Evolutionary conservation across 2,329 filamentous ascomycete genomes (phyloP), one percentile per base, ranked within the genome.

Genomic region (Hymenoscyphus linearis): DNA sequence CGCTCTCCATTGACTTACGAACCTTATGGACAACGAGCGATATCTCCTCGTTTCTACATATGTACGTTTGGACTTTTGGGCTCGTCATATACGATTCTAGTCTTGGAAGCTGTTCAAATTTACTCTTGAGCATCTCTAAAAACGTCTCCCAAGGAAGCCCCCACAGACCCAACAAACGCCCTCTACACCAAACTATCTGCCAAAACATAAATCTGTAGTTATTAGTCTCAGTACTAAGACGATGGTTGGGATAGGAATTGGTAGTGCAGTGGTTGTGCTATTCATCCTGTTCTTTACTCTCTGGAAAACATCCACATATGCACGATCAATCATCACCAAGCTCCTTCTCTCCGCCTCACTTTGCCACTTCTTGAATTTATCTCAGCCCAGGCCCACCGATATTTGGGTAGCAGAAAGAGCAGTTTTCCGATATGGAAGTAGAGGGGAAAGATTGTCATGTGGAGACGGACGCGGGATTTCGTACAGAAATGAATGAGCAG

Each of bases 71-170:
- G 44, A 14, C 56, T 2, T 44, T 58, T 36, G 61, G 61, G 6
- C 31, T 65, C 31, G 50, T 54, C 7, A 59, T 65, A 47, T 60
- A 57, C 10, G 61, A 65, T 55, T 56, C 61, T 55, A 56, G 37
- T 7, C 35, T 16, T 65, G 63, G 63, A 55, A 37, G 18, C 47
- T 52, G 37, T n/a, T n/a, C n/a, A n/a, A n/a, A n/a, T n/a, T n/a
- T n/a, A n/a, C n/a, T n/a, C n/a, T 31, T 7, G 6, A 31, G 31
- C 31, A 7, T 31, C 31, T 9, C 31, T 9, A 5, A 31, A 31
- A 9, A 9, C 31, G 31, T 31, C 31, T 7, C 31, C 31, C 31
- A 52, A 52, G 4, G 31, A 18, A 4, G 13, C 55, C 3, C 52
- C 13, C 13, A 5, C 40, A 47, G 40, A 16, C 40, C 18, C 40